phyloP scores from a whole-genome alignment of 192 early-diverging fungal genomes.

The Tieghemiomyces parasiticus region DNA sequence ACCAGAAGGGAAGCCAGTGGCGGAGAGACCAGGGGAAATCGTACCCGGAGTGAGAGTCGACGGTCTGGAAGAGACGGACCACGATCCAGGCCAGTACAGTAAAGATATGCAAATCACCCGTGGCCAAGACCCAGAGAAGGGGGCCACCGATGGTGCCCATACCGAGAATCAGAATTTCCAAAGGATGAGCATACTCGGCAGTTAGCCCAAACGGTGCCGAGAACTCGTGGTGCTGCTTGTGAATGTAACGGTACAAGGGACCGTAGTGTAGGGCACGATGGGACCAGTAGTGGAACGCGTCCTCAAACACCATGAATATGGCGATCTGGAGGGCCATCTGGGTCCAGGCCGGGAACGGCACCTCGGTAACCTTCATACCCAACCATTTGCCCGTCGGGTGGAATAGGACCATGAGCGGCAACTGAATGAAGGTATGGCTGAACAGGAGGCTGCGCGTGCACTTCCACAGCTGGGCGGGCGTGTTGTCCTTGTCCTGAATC shows the following conservation, averaged over 20 bases:
- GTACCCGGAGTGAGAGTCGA: conserved; percentile 88
- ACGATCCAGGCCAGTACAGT: conserved; percentile 75
- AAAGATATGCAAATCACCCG: conserved; percentile 58
- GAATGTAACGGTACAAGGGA: conserved; percentile 73
- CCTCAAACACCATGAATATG: conserved; percentile 72
- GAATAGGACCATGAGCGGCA: conserved; percentile 79
- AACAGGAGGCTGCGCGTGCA: conserved; percentile 57
- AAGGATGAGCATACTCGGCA: conserved; percentile 81
- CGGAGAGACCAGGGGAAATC: conserved; percentile 90
- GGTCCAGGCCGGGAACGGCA: conserved; percentile 67
- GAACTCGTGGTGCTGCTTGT: conserved; percentile 92
- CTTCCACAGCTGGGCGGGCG: conserved; percentile 48
- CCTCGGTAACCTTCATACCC: conserved; percentile 68
- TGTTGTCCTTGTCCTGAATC: conserved; percentile 68
- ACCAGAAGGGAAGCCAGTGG: conserved; percentile 77
- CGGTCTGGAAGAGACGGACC: conserved; percentile 63
- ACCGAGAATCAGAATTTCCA: conserved; percentile 73
- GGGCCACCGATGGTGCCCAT: conserved; percentile 74
- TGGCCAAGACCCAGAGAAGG: conserved; percentile 46
- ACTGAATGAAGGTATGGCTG: conserved; percentile 65
- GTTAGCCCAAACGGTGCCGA: conserved; percentile 76
- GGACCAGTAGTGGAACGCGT: conserved; percentile 78
- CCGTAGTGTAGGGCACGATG: conserved; percentile 83
- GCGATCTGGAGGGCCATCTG: conserved; percentile 46
- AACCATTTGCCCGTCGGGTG: conserved; percentile 65